These are phyloP conservation scores for Phaffia tasmanica DNA, from an alignment of 768 basidiomycete genomes.

Conservation along the genomic window DNA sequence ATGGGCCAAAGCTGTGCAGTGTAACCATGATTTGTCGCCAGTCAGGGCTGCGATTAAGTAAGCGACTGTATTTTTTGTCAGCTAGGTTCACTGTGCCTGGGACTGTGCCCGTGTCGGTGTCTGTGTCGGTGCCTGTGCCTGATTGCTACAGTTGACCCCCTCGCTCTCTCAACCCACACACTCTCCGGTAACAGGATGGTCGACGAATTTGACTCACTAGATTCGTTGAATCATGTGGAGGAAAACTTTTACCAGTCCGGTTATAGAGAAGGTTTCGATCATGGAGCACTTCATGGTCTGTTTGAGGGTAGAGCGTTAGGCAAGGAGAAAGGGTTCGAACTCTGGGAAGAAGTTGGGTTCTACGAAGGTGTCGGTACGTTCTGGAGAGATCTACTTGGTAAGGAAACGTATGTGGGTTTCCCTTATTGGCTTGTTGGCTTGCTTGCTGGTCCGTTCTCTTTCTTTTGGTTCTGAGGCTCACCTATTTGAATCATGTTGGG, in stretches of 20 bases:
- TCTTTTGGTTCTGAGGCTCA: slow-evolving; percentile 11
- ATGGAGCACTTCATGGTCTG: slow-evolving; percentile 77
- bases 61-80: too few relatives aligned
- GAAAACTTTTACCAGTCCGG: slow-evolving; percentile 69
- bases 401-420: slow-evolving; percentile 38
- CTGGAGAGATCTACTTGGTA: slow-evolving; percentile 51
- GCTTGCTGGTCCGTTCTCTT: background rate
- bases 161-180: too few relatives aligned
- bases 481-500: background rate
- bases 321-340: slow-evolving; percentile 78
- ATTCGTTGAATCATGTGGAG: too few relatives aligned
- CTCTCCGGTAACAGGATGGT: too few relatives aligned
- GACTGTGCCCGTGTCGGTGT: too few relatives aligned
- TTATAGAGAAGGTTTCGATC: slow-evolving; percentile 62
- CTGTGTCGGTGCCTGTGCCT: too few relatives aligned
- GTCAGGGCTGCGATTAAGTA: too few relatives aligned
- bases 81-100: too few relatives aligned
- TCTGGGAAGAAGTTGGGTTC: slow-evolving; percentile 95
- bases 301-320: slow-evolving; percentile 86
- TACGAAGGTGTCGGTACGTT: slow-evolving; percentile 73
- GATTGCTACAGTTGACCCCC: too few relatives aligned
- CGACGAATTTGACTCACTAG: too few relatives aligned
- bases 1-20: too few relatives aligned
- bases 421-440: slow-evolving; percentile 26
- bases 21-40: too few relatives aligned